These are phyloP conservation scores for Syzygium jambos DNA, from an alignment of 345 rosid genomes.

Conservation along the genomic window DNA sequence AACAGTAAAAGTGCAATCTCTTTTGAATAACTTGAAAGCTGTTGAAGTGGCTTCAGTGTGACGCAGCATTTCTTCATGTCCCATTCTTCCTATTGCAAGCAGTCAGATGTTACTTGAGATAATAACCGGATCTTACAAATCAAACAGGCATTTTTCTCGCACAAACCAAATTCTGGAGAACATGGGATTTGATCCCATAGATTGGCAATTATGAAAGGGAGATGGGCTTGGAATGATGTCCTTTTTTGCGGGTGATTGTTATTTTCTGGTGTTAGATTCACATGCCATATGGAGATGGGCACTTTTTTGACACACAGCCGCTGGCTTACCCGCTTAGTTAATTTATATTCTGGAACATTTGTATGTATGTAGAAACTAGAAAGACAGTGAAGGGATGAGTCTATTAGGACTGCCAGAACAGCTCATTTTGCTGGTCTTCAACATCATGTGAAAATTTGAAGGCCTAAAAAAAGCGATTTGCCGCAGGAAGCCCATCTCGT, in stretches of 20 bases:
- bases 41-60: not conserved
- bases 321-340: not conserved
- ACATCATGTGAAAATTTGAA: not conserved
- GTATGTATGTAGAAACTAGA: not conserved
- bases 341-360: not conserved
- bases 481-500: not conserved
- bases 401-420: not conserved
- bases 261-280: not conserved
- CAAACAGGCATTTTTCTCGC: constrained; percentile 79
- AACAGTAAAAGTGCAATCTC: not conserved
- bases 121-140: not conserved
- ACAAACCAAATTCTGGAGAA: constrained; percentile 71
- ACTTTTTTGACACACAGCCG: not conserved
- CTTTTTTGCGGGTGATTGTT: not conserved
- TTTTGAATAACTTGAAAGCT: not conserved
- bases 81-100: not conserved
- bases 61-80: not conserved
- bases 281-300: not conserved
- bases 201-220: constrained; percentile 64
- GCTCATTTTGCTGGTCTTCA: not conserved
- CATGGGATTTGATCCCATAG: constrained; percentile 55
- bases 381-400: not conserved
- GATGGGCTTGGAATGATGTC: not conserved
- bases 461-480: not conserved
- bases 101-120: not conserved